phyloP scores from a whole-genome alignment of 805 yeast genomes.

The Barnettozyma sp. region DNA sequence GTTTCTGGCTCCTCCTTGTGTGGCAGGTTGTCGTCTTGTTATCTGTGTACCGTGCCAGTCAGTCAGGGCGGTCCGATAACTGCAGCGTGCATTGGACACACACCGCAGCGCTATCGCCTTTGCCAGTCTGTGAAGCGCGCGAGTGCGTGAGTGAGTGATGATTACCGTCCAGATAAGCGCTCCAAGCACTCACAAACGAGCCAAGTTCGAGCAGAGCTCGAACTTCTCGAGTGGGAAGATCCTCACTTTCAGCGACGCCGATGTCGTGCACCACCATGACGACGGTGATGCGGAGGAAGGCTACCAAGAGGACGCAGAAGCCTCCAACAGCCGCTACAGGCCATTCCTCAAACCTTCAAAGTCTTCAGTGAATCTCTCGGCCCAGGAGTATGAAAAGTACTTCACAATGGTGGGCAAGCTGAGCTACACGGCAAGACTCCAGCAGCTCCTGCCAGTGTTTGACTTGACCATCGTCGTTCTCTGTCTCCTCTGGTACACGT shows the following conservation, averaged over 20 bases:
- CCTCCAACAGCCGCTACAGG: too few species aligned
- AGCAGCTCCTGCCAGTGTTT: conserved; percentile 26
- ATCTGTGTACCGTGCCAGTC: too few species aligned
- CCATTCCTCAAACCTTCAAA: conserved; percentile 22
- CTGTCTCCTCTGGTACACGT: conserved; percentile 74
- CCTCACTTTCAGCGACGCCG: too few species aligned
- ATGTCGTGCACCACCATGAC: background rate
- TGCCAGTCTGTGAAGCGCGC: too few species aligned
- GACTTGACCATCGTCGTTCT: conserved; percentile 40
- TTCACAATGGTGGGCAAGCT: conserved; percentile 20
- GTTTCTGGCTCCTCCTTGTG: too few species aligned
- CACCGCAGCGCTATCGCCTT: too few species aligned
- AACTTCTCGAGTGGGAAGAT: too few species aligned
- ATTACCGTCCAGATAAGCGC: conserved; percentile 11
- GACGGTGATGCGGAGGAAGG: conserved; percentile 1
- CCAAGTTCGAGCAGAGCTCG: conserved; percentile 4
- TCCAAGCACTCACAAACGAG: conserved; percentile 4
- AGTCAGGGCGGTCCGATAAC: too few species aligned
- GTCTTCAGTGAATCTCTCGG: conserved; percentile 18
- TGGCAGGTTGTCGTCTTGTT: too few species aligned
- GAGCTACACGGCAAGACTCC: conserved; percentile 9
- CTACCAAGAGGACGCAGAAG: too few species aligned
- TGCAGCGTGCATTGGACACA: too few species aligned
- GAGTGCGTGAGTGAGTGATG: conserved; percentile 4
- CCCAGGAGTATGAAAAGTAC: conserved; percentile 20